A percentile compares a stretch with the other conserved stretches of the same genome.
These are phyloP conservation scores for Neonectria faginata DNA, from an alignment of 2,329 filamentous ascomycete species.

Conservation along the genomic window DNA sequence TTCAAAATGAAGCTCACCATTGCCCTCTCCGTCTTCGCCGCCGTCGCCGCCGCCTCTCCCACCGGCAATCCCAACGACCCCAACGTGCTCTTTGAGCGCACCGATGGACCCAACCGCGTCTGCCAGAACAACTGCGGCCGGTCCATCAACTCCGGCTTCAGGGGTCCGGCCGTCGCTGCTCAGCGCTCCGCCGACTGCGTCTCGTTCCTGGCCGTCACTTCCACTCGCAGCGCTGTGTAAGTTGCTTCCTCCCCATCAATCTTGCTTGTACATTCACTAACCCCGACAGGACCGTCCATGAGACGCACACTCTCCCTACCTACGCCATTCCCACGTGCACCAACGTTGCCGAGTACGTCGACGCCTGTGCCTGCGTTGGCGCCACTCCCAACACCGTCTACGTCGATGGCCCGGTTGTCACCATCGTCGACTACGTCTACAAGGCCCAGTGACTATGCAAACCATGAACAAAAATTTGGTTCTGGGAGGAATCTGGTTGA, in stretches of 20 bases:
- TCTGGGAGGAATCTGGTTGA: not conserved
- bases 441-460: not conserved
- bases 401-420: slow-evolving; percentile 3
- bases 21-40: not conserved
- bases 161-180: not conserved
- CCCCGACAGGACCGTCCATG: not conserved
- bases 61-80: not conserved
- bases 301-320: not conserved
- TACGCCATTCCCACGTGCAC: not conserved
- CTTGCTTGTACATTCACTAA: not conserved
- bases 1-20: slow-evolving; percentile 12
- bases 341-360: not conserved
- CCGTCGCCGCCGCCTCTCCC: not conserved
- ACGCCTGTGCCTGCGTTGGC: not conserved
- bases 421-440: not conserved
- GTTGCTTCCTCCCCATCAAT: not conserved
- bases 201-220: slow-evolving; percentile 3
- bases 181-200: slow-evolving; percentile 7
- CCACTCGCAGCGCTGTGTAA: not conserved
- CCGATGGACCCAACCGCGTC: not conserved
- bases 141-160: not conserved
- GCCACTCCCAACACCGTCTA: not conserved
- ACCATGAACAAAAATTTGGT: not conserved
- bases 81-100: not conserved
- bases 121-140: slow-evolving; percentile 8